Base-by-base conservation (phyloP, 2,329 filamentous ascomycete genomes). In the Beauveria rudraprayagi region DNA sequence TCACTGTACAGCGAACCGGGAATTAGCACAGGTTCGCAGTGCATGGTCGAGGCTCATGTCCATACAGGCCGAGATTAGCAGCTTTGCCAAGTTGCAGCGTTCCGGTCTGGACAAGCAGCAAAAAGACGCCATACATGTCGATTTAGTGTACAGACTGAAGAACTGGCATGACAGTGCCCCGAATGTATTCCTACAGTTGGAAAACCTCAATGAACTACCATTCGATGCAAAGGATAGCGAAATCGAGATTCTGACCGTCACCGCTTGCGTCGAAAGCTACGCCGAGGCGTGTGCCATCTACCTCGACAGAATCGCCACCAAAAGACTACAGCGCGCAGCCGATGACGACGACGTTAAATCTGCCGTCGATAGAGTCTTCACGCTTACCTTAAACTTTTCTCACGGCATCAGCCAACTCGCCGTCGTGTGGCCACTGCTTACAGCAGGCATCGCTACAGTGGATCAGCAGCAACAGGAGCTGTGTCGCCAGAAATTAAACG, bases 31-130 rank as follows among this genome's bases (percentile, higher is more conserved):
- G 56, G 47, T 66, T 6, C 65, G 65, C 40, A 51, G 51, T 22
- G 62, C 62, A 6, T 65, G 64, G 65, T 66, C 65, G 8, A 28
- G 59, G 10, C 16, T 65, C 56, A 66, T 66, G 65, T 61, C 60
- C 19, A 65, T 65, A 19, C 65, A 66, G 56, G 59, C 62, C 6
- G 62, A 65, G 0, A 64, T 65, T 2, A 63, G 65, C 60, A 43
- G 34, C 26, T 65, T 65, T 19, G 64, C 58, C 37, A 60, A 61
- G 26, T 19, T 63, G 28, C 47, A 47, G 11, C 55, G 52, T 1
- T 34, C 43, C 6, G 61, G 61, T 5, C 43, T 56, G 1, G 44
- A 57, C 44, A 16, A 52, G 7, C 44, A 43, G 17, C 61, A 63
- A 19, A 56, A 40, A n/a, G 56, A 63, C 11, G 50, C 60, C 5